A percentile compares a stretch with the other conserved stretches of the same genome.
Evolutionary conservation across 1,284 basidiomycete species (phyloP).

Genomic region (Heterobasidion parviporum): DNA sequence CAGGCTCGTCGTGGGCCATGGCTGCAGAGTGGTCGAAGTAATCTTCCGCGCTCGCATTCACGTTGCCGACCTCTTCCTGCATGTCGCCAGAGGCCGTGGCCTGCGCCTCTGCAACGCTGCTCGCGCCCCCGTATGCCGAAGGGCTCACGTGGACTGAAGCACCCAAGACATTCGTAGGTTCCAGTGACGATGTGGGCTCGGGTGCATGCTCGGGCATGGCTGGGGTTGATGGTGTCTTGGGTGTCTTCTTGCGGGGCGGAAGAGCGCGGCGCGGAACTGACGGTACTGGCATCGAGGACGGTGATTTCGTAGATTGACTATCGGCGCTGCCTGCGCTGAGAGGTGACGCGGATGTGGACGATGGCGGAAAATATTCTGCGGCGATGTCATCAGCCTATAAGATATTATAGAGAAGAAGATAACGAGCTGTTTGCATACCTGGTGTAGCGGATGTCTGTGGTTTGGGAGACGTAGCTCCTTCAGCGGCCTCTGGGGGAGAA

Average conservation of each 20-base stretch:
- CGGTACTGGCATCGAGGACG: conserved; percentile 65
- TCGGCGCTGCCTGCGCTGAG: conserved; percentile 13
- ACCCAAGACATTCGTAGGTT: neutral
- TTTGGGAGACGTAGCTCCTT: neutral
- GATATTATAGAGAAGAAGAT: neutral
- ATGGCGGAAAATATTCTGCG: conserved; percentile 3
- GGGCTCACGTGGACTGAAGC: neutral
- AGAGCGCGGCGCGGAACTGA: conserved; percentile 58
- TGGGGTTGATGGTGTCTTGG: conserved; percentile 18
- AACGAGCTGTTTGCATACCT: neutral
- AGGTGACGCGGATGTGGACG: conserved; percentile 12
- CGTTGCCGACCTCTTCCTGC: conserved; percentile 10
- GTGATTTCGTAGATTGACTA: neutral
- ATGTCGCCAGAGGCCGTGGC: conserved; percentile 3
- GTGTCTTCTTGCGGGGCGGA: conserved; percentile 54
- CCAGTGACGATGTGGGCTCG: neutral
- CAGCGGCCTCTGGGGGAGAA: neutral
- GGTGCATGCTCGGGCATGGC: conserved; percentile 8
- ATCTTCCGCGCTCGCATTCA: conserved; percentile 6
- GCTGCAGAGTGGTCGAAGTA: neutral
- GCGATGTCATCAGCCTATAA: neutral
- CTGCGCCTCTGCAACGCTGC: neutral
- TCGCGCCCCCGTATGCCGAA: neutral
- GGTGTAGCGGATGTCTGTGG: neutral
- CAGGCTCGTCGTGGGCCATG: neutral